Conservation (phyloP, 352 stramenopile genomes). For the Aphanomyces invadans region DNA sequence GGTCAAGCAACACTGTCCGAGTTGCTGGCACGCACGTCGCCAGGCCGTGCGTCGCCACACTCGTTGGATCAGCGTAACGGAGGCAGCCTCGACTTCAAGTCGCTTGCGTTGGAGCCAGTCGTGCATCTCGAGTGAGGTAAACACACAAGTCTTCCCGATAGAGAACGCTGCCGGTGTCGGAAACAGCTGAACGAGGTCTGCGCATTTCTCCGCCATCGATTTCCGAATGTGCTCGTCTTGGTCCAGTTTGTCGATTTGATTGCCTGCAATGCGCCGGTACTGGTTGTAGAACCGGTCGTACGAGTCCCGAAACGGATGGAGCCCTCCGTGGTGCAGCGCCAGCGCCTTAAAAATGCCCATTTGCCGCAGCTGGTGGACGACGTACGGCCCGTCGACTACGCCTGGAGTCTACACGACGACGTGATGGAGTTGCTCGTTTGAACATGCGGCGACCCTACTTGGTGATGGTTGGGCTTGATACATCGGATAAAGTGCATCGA, state of each 20-base stretch:
- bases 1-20: neutral
- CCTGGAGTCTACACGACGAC: neutral
- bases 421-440: too few species aligned
- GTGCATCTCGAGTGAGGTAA: slow-evolving; percentile 4
- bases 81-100: neutral
- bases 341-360: slow-evolving; percentile 3
- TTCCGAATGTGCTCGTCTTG: too few species aligned
- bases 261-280: neutral
- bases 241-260: neutral
- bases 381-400: neutral
- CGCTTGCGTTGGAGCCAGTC: neutral
- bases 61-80: neutral
- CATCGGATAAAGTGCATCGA: slow-evolving; percentile 96
- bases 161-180: neutral
- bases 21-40: neutral
- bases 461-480: slow-evolving; percentile 96
- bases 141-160: neutral
- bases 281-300: neutral
- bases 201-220: neutral
- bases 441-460: too few species aligned
- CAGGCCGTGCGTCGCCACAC: neutral
- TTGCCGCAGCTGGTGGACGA: neutral
- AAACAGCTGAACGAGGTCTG: neutral
- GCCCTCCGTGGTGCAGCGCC: neutral
- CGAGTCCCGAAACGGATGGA: neutral